Percentiles rank a stretch among this genome's conserved stretches.
phyloP scores from a whole-genome alignment of 352 stramenopile genomes.

The Globisporangium nunn region DNA sequence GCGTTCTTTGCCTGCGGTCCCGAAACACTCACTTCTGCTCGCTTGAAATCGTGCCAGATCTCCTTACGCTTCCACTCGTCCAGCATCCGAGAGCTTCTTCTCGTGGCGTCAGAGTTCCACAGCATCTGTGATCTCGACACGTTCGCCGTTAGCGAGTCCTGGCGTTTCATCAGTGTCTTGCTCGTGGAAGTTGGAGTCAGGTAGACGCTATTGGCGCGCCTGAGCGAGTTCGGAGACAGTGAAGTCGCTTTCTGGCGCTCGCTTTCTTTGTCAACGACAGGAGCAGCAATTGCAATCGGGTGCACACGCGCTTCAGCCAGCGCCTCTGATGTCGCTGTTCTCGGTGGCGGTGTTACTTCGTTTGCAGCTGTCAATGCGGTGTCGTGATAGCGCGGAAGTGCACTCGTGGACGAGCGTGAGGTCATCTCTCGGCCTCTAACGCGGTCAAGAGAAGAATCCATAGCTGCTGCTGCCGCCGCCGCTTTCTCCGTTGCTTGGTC shows the following conservation, averaged over 20 bases:
- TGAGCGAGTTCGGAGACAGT: slow-evolving; percentile 25
- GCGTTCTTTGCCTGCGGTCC: slow-evolving; percentile 9
- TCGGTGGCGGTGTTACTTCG: neutral
- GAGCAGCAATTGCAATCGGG: slow-evolving; percentile 15
- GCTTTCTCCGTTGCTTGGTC: slow-evolving; percentile 6
- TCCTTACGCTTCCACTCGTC: slow-evolving; percentile 71
- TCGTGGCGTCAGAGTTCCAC: slow-evolving; percentile 24
- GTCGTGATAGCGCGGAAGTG: neutral
- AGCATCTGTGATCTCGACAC: slow-evolving; percentile 32
- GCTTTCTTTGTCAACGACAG: slow-evolving; percentile 9
- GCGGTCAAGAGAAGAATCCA: neutral
- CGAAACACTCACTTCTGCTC: slow-evolving; percentile 44
- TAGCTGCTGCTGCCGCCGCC: neutral
- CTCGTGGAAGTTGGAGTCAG: slow-evolving; percentile 11
- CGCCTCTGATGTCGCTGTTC: neutral
- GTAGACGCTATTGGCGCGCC: slow-evolving; percentile 35
- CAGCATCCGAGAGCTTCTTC: slow-evolving; percentile 39
- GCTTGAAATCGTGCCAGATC: slow-evolving; percentile 70
- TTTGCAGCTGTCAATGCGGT: neutral
- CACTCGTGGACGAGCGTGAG: neutral
- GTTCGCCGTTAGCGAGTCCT: slow-evolving; percentile 10
- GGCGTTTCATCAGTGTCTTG: slow-evolving; percentile 16
- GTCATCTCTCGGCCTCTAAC: neutral
- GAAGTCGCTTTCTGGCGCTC: slow-evolving; percentile 13
- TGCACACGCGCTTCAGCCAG: slow-evolving; percentile 17